phyloP scores from a whole-genome alignment of 1,284 basidiomycete genomes.

The Irpex sp. region DNA sequence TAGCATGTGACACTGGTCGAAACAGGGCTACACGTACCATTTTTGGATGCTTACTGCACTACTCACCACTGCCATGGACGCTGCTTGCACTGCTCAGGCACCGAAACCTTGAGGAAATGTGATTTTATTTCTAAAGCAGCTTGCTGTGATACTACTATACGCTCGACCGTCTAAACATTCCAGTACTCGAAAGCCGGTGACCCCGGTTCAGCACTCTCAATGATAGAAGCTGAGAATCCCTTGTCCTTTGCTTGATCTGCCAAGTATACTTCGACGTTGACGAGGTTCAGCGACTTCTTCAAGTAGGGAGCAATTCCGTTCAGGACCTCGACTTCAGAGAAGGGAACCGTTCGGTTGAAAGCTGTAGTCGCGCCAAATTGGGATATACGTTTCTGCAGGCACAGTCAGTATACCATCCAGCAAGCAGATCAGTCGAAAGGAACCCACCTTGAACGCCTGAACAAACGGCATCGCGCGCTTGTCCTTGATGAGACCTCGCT shows the following conservation, averaged over 20 bases:
- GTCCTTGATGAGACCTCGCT: conserved; percentile 89
- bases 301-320: conserved; percentile 77
- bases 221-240: conserved; percentile 64
- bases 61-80: not conserved
- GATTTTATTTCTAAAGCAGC: not conserved
- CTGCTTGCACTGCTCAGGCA: not conserved
- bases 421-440: not conserved
- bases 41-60: not conserved
- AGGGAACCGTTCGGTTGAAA: conserved; percentile 85
- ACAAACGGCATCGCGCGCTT: conserved; percentile 97
- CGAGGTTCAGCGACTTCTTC: conserved; percentile 78
- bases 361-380: conserved; percentile 78
- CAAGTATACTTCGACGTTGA: conserved; percentile 66
- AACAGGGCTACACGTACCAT: too few species aligned
- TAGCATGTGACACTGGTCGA: not conserved
- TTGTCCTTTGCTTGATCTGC: conserved; percentile 69
- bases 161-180: conserved; percentile 41
- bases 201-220: conserved; percentile 88
- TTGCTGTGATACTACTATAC: not conserved
- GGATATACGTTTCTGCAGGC: conserved; percentile 75
- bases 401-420: not conserved
- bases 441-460: conserved; percentile 81
- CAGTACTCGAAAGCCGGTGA: conserved; percentile 83
- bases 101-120: not conserved
- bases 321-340: conserved; percentile 83